Percentiles rank a stretch among this genome's conserved stretches.
phyloP scores from a whole-genome alignment of 495 filamentous ascomycete genomes.

The Annulohypoxylon moriforme region DNA sequence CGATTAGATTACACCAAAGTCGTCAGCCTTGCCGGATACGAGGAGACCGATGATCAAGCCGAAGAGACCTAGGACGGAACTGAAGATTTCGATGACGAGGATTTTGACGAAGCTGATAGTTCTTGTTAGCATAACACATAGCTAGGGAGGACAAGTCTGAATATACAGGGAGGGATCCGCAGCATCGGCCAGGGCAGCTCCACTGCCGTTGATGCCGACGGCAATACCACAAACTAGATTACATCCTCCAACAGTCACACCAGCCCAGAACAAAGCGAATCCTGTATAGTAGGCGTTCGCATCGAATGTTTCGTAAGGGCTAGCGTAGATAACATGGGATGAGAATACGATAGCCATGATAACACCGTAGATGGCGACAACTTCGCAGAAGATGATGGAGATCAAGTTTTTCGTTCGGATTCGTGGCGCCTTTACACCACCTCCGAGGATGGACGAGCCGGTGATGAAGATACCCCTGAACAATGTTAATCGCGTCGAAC shows the following conservation, averaged over 20 bases:
- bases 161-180: conserved; percentile 90
- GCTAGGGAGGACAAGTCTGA: background rate
- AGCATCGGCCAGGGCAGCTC: conserved; percentile 95
- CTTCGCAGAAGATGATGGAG: conserved; percentile 99
- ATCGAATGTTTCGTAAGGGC: conserved; percentile 70
- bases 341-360: conserved; percentile 99
- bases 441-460: conserved; percentile 97
- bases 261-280: conserved; percentile 95
- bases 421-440: conserved; percentile 92
- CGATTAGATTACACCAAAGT: conserved; percentile 68
- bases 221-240: conserved; percentile 96
- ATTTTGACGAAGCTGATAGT: conserved; percentile 91
- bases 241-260: conserved; percentile 91
- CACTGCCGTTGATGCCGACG: conserved; percentile 97
- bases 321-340: conserved; percentile 78
- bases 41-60: conserved; percentile 95
- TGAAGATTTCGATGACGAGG: conserved; percentile 99
- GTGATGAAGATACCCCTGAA: conserved; percentile 98
- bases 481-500: conserved; percentile 13
- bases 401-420: conserved; percentile 99
- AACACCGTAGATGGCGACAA: conserved; percentile 99
- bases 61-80: conserved; percentile 97
- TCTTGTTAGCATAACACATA: conserved; percentile 40
- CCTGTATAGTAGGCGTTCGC: conserved; percentile 91
- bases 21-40: conserved; percentile 80